Evolutionary conservation across 2,329 filamentous ascomycete species (phyloP), one percentile per base, ranked within the genome.

Genomic region (Trichoderma semiorbis): DNA sequence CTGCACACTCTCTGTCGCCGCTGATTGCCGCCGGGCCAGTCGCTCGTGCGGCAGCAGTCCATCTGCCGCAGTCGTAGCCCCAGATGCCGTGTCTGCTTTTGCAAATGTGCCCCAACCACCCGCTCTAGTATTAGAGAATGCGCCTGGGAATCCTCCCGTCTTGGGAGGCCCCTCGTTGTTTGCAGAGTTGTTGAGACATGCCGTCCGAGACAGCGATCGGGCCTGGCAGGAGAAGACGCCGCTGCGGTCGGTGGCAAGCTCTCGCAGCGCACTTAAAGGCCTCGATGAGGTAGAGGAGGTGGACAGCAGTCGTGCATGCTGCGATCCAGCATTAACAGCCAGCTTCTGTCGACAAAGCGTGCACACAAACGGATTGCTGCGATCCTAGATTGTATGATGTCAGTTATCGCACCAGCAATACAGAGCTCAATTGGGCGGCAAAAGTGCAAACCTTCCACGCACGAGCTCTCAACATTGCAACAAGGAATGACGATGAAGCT

Each of bases 391-490:
- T 70, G 7, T 53, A 67, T 60, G 57, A 69, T 69, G 67, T 69
- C 50, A 66, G 69, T 74, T 70, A 69, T 47, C 11, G 34, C 39
- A 18, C 10, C 5, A 26, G 36, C 43, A 36, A 34, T 24, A 36
- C 14, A 21, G 30, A 69, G 58, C 50, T 71, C 39, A 60, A 53
- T 68, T 34, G 57, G 62, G 21, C 16, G 47, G 57, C 65, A 39
- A 55, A 64, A 57, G 32, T 11, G 72, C 78, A 72, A 74, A 84
- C 84, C 80, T 81, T 81, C 76, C 79, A 81, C 76, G 79, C 73
- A 74, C 80, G 80, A 75, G 80, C 80, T 79, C 83, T 83, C 73
- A 85, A 81, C 84, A 85, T 85, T 74, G 75, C 79, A 76, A 75
- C 73, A 71, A 72, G 63, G 67, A 66, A 47, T 21, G 47, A 26